Percentiles rank a stretch among this genome's conserved stretches.
Conservation (phyloP, 768 basidiomycete genomes). For the Boletus vinaceobasis region DNA sequence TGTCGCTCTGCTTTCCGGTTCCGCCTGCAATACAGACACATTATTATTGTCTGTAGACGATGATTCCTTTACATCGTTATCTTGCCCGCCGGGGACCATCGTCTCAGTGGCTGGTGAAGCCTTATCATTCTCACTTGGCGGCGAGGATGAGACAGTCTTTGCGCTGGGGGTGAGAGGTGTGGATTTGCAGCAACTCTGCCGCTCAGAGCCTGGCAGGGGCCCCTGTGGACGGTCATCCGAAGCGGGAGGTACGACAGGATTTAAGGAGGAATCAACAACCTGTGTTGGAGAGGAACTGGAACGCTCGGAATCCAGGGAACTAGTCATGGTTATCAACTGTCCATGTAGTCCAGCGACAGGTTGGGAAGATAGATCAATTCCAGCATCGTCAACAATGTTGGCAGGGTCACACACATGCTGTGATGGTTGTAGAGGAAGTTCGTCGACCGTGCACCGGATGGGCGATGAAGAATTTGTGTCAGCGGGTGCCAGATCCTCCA, state of each 20-base stretch:
- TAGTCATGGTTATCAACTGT: neutral
- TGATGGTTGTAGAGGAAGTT: constrained; percentile 23
- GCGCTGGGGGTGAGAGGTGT: constrained; percentile 4
- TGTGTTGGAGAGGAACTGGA: constrained; percentile 1
- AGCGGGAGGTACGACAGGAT: neutral
- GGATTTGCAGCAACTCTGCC: constrained; percentile 33
- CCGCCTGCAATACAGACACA: neutral
- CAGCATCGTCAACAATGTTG: constrained; percentile 1
- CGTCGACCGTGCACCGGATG: constrained; percentile 14
- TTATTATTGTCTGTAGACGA: neutral
- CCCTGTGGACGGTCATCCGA: constrained; percentile 7
- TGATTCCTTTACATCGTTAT: neutral
- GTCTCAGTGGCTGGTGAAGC: constrained; percentile 7
- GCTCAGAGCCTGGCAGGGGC: constrained; percentile 38
- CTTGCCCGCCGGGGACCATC: neutral
- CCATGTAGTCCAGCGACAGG: neutral
- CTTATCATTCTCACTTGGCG: constrained; percentile 21
- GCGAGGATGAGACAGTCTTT: constrained; percentile 17
- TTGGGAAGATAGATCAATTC: constrained; percentile 1
- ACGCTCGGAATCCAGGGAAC: neutral
- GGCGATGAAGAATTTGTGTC: constrained; percentile 9
- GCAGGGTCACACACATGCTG: constrained; percentile 9
- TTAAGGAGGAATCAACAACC: neutral
- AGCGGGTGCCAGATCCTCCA: neutral
- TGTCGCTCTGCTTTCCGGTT: constrained; percentile 30